These are phyloP conservation scores for Pontederia paniculata DNA, from an alignment of 176 grass and related monocot species.

Conservation along the genomic window DNA sequence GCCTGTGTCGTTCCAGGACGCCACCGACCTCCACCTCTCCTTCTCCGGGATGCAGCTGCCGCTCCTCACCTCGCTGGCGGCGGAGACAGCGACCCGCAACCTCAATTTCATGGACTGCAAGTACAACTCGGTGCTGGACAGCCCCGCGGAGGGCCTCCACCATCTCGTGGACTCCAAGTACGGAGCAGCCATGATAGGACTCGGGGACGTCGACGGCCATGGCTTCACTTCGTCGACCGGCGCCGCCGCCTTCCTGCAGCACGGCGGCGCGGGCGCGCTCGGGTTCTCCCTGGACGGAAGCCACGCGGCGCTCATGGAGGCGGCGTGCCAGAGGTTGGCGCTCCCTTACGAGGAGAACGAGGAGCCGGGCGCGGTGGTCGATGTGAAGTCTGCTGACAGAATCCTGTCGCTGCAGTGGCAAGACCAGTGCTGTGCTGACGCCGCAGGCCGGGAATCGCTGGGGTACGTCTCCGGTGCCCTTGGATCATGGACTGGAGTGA, in stretches of 20 bases:
- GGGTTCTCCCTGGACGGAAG: neutral
- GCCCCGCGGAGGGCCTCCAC: neutral
- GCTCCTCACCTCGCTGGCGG: neutral
- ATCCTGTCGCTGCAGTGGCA: neutral
- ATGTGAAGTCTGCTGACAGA: neutral
- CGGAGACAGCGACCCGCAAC: neutral
- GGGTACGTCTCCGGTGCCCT: neutral
- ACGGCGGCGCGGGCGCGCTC: neutral
- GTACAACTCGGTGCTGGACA: neutral
- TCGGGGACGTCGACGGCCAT: neutral
- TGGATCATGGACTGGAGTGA: neutral
- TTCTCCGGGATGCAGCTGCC: neutral
- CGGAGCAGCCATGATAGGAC: neutral
- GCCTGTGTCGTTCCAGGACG: neutral
- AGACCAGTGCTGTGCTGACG: neutral
- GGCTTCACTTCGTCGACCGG: neutral
- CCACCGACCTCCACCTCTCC: neutral
- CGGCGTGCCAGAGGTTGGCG: neutral
- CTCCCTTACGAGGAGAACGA: neutral
- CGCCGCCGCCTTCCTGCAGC: neutral
- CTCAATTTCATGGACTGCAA: slow-evolving; percentile 4
- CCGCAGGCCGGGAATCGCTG: neutral
- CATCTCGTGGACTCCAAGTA: neutral
- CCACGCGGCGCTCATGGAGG: neutral
- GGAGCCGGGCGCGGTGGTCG: neutral